A percentile compares a stretch with the other conserved stretches of the same genome.
Evolutionary conservation across 1,139 yeast species (phyloP).

Genomic region (Lodderomyces orthopsilosis): DNA sequence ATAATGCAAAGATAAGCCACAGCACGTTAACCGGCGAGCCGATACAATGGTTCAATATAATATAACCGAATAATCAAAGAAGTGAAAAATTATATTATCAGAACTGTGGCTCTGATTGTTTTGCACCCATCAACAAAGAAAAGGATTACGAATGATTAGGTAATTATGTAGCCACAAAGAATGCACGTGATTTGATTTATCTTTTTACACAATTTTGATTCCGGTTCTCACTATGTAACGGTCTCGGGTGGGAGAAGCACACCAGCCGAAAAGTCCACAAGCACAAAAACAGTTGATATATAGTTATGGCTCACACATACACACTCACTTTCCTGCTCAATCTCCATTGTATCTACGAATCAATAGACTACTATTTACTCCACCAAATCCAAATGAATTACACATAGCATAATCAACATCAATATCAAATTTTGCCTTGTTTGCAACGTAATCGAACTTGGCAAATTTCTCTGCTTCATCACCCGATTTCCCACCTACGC

Average conservation of each 20-base stretch:
- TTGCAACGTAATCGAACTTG: conserved; percentile 60
- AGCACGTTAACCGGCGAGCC: neutral
- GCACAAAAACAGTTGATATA: neutral
- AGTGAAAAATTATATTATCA: neutral
- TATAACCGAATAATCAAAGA: neutral
- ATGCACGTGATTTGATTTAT: too few relatives aligned
- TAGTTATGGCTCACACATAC: neutral
- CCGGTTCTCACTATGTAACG: too few relatives aligned
- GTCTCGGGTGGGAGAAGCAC: neutral
- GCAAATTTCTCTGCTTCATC: conserved; percentile 40
- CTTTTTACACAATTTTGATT: too few relatives aligned
- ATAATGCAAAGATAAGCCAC: neutral
- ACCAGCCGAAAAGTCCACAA: conserved; percentile 1
- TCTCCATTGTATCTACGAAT: conserved; percentile 17
- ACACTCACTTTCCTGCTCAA: neutral
- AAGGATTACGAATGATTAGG: neutral
- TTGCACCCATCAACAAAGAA: conserved; percentile 2
- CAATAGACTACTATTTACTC: conserved; percentile 74
- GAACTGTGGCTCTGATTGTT: conserved; percentile 4
- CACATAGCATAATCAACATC: conserved; percentile 61
- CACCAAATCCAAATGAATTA: conserved; percentile 97
- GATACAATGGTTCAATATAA: too few relatives aligned
- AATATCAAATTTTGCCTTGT: conserved; percentile 33
- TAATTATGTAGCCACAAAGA: neutral
- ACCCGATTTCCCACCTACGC: conserved; percentile 47